Base-by-base conservation (phyloP, 1,284 basidiomycete species). In the Hemileia vastatrix region DNA sequence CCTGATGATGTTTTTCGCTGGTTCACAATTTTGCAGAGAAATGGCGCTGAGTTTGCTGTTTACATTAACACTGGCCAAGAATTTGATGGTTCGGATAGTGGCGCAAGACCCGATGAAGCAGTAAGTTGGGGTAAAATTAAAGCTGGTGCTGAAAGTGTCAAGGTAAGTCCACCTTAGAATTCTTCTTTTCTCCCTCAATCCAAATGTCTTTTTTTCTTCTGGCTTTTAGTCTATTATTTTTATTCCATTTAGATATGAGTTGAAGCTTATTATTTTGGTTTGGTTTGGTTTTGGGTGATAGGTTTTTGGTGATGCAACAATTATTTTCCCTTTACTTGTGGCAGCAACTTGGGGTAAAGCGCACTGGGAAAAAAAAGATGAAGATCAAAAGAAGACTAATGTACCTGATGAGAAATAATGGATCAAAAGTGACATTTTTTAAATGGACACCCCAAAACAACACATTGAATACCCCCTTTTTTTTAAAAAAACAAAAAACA, bases 61-160 rank as follows among this genome's bases (percentile, higher is more conserved):
- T 76, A 76, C 65, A 72, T 76, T 65, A 76, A 76, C 56, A 76
- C 75, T 5, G 75, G 75, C 0, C 74, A 76, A 60, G 75, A 76
- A 60, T 76, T 76, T 50, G 75, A 76, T 59, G 75, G 75, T 0
- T 71, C 69, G 1, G 75, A 76, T 64, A 70, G 70, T 23, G 75
- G 75, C 1, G 75, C 75, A 0, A 60, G 75, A 36, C 75, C 75
- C 3, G 75, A 76, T 64, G 75, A 76, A 60, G 75, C 75, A 13
- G 66, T 76, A 33, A 72, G 71, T 57, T 76, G 75, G 75, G 75
- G 75, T 49, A 76, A 76, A 65, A 72, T 76, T 66, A 73, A 73
- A 57, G 70, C 66, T 55, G 72, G 72, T 23, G 72, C 71, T 2
- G 67, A 72, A 33, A 67, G 66, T 21, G 72, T 76, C 43, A 63